Percentiles rank a stretch among this genome's conserved stretches.
phyloP scores from a whole-genome alignment of 2,329 filamentous ascomycete species.

The Ceratocystis harringtonii region DNA sequence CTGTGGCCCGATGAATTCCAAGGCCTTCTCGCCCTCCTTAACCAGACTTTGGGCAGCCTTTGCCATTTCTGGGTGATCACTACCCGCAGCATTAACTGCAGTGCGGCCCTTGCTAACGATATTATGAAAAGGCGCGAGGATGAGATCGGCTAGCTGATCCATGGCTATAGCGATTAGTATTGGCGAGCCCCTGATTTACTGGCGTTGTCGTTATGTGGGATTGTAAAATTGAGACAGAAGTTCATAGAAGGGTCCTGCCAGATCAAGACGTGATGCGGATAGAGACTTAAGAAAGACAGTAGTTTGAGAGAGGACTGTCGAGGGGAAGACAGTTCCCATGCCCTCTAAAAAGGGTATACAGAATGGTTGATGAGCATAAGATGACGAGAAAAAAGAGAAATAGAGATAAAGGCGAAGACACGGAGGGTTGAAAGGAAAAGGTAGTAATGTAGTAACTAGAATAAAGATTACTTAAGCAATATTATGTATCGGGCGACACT shows the following conservation, averaged over 20 bases:
- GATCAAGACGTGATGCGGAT: no score
- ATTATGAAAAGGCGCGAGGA: slow-evolving; percentile 37
- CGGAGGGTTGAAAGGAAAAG: not conserved
- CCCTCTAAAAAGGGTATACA: not conserved
- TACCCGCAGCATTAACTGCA: slow-evolving; percentile 34
- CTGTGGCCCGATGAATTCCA: slow-evolving; percentile 37
- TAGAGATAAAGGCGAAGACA: not conserved
- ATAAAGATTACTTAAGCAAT: not conserved
- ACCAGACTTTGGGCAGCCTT: slow-evolving; percentile 34
- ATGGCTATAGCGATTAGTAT: slow-evolving; percentile 20
- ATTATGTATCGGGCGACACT: not conserved
- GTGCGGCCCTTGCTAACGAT: slow-evolving; percentile 36
- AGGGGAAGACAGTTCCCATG: not conserved
- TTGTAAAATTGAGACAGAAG: no score
- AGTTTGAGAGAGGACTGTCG: not conserved
- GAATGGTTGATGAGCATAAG: not conserved
- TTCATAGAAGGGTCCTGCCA: no score
- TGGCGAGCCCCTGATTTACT: not conserved
- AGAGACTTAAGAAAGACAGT: not conserved
- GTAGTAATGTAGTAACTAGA: not conserved
- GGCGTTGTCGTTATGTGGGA: not conserved
- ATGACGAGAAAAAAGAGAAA: not conserved
- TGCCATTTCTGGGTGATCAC: slow-evolving; percentile 31
- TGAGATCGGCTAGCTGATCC: slow-evolving; percentile 31
- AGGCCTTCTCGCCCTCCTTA: slow-evolving; percentile 34